Evolutionary conservation across 768 basidiomycete species (phyloP), one percentile per base, ranked within the genome.

Genomic region (Lanmaoa rubissima): DNA sequence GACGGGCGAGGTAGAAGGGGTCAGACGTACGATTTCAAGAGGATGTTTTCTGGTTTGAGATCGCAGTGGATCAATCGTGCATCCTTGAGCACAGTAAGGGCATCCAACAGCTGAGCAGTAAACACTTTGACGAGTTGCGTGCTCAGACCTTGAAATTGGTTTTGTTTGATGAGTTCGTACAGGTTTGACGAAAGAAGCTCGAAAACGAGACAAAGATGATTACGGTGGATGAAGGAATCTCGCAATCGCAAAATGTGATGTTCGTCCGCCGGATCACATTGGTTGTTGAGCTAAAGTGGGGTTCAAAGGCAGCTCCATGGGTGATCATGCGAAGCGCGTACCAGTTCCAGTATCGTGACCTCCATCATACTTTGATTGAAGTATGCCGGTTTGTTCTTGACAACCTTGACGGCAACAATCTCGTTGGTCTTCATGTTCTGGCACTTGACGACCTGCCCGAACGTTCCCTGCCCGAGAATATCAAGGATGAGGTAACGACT

Each of bases 281-380:
- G 85, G 73, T 90, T 92, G 79, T 99, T 99, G 55, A 99, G 81
- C 94, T 98, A 41, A n/a, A 32, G 39, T 9, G 57, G 58, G 6
- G 50, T 54, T 58, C 52, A 59, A 47, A 17, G 17, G 45, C 4
- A 45, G 32, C 6, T 8, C 28, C 24, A 13, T 4, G 14, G n/a
- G n/a, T n/a, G 31, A 36, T 13, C 6, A 45, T 48, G 54, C n/a
- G n/a, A 53, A 42, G 19, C 8, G 81, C 91, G 59, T 53, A 95
- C 95, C 75, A 98, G 77, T 71, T 98, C 94, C 44, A 99, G 79
- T 59, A 99, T 98, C 1, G 94, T 97, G 28, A 98, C 96, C 74
- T 99, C 97, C 97, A 99, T 99, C 91, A 97, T 98, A 73, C 90
- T 93, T 75, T 99, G 97, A 69, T 98, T 98, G 74, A 97, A 94